A percentile compares a stretch with the other conserved stretches of the same genome.
phyloP scores from a whole-genome alignment of 2,329 filamentous ascomycete genomes.

The Exophiala phaeomuriformis region DNA sequence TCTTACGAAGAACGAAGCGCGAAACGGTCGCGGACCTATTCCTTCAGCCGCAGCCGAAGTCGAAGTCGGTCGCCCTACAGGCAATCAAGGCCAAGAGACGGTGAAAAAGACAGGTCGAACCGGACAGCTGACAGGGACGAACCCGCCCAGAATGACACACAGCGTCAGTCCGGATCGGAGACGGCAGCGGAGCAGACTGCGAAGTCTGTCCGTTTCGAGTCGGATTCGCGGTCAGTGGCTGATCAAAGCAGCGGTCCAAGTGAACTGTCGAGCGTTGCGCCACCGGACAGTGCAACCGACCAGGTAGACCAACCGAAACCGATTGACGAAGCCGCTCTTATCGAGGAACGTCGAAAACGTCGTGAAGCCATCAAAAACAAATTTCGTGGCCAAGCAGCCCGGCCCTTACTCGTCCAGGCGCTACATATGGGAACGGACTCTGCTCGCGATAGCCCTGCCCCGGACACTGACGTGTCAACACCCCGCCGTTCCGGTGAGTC shows the following conservation, averaged over 20 bases:
- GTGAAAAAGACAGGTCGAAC: conserved; percentile 29
- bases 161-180: conserved; percentile 4
- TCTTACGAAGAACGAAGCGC: conserved; percentile 49
- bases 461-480: conserved; percentile 27
- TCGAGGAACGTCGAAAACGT: conserved; percentile 75
- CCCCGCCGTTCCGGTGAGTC: conserved; percentile 35
- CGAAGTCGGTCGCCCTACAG: conserved; percentile 40
- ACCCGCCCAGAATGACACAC: conserved; percentile 43
- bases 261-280: conserved; percentile 9
- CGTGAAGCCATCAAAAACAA: conserved; percentile 81
- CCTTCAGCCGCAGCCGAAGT: conserved; percentile 39
- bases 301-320: conserved; percentile 46
- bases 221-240: neutral
- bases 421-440: conserved; percentile 57
- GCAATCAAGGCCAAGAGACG: conserved; percentile 22
- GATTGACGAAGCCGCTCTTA: conserved; percentile 73
- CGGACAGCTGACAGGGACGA: conserved; percentile 39
- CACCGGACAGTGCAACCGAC: conserved; percentile 23
- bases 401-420: conserved; percentile 68
- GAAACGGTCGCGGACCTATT: conserved; percentile 27
- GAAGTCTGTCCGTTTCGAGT: neutral
- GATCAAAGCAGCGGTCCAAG: neutral
- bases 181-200: neutral
- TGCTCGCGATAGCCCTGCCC: conserved; percentile 47
- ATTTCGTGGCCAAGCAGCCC: conserved; percentile 58